Conservation (phyloP, 2,329 filamentous ascomycete species). For the Penicillium sp. region DNA sequence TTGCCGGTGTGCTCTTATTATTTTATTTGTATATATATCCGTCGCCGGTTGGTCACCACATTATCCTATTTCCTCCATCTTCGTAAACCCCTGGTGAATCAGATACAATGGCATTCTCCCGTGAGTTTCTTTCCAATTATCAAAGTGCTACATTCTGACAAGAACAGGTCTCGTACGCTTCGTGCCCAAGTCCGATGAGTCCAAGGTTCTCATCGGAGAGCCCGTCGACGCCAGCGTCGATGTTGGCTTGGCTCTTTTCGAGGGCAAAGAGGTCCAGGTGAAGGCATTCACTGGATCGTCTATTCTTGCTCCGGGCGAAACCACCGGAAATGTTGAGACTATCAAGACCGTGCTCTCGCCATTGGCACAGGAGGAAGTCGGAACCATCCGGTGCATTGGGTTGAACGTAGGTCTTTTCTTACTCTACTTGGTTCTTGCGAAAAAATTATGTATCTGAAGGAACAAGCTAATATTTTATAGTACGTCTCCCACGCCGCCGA, state of each 20-base stretch:
- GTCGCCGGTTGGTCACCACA: not conserved
- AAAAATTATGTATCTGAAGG: too few relatives aligned
- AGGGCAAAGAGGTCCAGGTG: conserved; percentile 55
- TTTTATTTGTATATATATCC: not conserved
- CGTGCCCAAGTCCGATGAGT: conserved; percentile 48
- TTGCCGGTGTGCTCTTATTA: not conserved
- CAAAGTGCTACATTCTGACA: conserved; percentile 5
- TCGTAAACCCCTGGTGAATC: not conserved
- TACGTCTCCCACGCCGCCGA: conserved; percentile 51
- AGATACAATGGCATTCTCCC: conserved; percentile 32
- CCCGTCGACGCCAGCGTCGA: conserved; percentile 52
- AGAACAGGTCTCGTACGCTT: conserved; percentile 58
- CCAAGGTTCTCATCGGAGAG: conserved; percentile 54
- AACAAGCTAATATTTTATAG: conserved; percentile 21
- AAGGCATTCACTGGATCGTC: conserved; percentile 57
- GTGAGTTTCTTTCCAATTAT: not conserved
- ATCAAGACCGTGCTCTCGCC: conserved; percentile 49
- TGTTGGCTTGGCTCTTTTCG: conserved; percentile 55
- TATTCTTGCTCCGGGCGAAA: conserved; percentile 51
- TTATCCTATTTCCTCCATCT: not conserved
- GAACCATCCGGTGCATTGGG: conserved; percentile 58
- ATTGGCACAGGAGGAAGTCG: conserved; percentile 47
- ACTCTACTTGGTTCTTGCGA: not conserved
- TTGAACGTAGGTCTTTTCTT: conserved; percentile 43
- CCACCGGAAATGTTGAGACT: conserved; percentile 41